Evolutionary conservation across 306 rosid genomes (phyloP).

Genomic region (Fagus sylvatica): DNA sequence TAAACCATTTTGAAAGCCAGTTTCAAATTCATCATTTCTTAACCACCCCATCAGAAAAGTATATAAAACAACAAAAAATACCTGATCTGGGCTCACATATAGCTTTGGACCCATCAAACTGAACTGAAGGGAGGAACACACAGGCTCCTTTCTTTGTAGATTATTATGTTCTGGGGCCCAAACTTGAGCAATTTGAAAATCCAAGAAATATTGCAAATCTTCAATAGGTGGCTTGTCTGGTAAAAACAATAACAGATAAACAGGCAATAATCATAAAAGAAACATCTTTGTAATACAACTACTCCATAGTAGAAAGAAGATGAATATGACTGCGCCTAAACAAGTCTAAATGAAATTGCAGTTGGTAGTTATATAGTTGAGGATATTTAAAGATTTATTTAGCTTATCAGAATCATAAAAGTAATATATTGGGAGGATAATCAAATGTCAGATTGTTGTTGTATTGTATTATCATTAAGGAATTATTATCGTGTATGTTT

Average conservation of each 20-base stretch:
- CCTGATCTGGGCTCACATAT: slow-evolving; percentile 94
- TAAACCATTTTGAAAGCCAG: slow-evolving; percentile 8
- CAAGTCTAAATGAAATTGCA: background rate
- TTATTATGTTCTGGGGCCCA: slow-evolving; percentile 95
- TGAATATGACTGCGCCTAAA: background rate
- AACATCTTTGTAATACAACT: background rate
- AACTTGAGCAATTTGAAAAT: slow-evolving; percentile 81
- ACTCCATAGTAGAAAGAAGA: background rate
- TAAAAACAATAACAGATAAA: slow-evolving; percentile 16
- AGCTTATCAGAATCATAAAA: background rate
- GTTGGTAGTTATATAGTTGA: background rate
- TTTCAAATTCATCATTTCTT: slow-evolving; percentile 26
- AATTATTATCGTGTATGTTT: background rate
- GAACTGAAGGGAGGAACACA: slow-evolving; percentile 83
- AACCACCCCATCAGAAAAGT: slow-evolving; percentile 11
- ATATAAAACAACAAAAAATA: slow-evolving; percentile 28
- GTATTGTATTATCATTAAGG: background rate
- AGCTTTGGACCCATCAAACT: slow-evolving; percentile 99
- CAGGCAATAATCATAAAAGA: slow-evolving; percentile 7
- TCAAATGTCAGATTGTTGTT: background rate
- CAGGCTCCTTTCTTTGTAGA: slow-evolving; percentile 90
- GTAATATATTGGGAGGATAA: background rate
- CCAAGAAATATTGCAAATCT: slow-evolving; percentile 94
- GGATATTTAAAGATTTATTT: background rate
- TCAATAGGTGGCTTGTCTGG: slow-evolving; percentile 96